Conservation (phyloP, 257 asterid species). For the Przewalskia tangutica region DNA sequence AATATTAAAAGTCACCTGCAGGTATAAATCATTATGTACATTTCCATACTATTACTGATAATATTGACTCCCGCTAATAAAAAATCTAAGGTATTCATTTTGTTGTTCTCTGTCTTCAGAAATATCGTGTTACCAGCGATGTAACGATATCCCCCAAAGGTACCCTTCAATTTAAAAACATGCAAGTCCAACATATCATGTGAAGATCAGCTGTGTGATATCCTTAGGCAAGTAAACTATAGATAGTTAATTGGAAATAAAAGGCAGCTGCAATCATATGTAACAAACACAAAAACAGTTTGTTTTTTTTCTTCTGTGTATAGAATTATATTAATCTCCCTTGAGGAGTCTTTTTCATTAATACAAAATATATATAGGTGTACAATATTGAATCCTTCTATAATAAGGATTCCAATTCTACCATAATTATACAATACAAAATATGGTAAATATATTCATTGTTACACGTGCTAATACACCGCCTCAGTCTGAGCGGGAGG, state of each 20-base stretch:
- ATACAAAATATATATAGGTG: no score
- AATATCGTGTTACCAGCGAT: slow-evolving; percentile 22
- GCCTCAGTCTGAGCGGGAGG: no score
- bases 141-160: slow-evolving; percentile 18
- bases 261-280: neutral
- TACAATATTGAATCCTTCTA: no score
- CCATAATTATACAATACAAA: no score
- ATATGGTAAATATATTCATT: no score
- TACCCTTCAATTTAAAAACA: neutral
- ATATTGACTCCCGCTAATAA: neutral
- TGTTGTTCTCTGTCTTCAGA: slow-evolving; percentile 7
- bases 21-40: slow-evolving; percentile 10
- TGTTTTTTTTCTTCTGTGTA: no score
- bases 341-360: no score
- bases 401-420: no score
- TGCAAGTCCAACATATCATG: neutral
- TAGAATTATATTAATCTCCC: no score
- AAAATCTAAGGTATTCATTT: neutral
- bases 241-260: neutral
- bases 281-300: no score
- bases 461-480: no score
- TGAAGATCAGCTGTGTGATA: neutral
- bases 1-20: slow-evolving; percentile 57
- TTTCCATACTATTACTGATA: neutral
- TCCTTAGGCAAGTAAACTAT: neutral